A percentile compares a stretch with the other conserved stretches of the same genome.
These are phyloP conservation scores for Phytophthora uliginosa DNA, from an alignment of 352 stramenopile genomes.

Conservation along the genomic window DNA sequence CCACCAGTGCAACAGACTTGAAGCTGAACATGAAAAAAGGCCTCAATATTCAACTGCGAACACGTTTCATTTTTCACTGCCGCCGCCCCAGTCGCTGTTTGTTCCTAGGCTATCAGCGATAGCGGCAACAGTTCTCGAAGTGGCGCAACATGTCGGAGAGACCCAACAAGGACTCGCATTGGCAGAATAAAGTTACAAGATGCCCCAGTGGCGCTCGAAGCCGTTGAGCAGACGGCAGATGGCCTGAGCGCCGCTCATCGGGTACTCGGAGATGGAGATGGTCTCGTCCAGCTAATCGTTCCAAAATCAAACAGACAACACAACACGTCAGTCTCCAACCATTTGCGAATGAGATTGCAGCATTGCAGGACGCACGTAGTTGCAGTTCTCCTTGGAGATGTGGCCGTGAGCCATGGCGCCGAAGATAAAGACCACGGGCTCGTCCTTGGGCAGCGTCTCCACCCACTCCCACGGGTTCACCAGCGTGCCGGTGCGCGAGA, in stretches of 20 bases:
- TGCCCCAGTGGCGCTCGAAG: constrained; percentile 99
- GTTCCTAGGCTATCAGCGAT: constrained; percentile 15
- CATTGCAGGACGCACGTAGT: constrained; percentile 88
- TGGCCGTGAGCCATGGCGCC: constrained; percentile 98
- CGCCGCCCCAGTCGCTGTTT: constrained; percentile 6
- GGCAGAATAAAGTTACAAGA: constrained; percentile 91
- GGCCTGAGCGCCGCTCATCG: constrained; percentile 97
- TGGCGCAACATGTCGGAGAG: neutral
- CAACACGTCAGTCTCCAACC: constrained; percentile 15
- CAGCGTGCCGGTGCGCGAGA: constrained; percentile 94
- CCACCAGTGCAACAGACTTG: constrained; percentile 12
- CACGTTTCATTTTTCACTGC: constrained; percentile 20
- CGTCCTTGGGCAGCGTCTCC: constrained; percentile 90
- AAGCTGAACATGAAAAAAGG: neutral
- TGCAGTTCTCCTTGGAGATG: constrained; percentile 98
- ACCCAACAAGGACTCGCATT: neutral
- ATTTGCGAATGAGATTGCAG: neutral
- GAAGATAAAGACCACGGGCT: constrained; percentile 98
- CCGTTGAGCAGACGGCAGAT: constrained; percentile 97
- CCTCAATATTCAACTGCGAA: constrained; percentile 16
- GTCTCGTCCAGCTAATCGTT: constrained; percentile 93
- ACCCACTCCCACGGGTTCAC: constrained; percentile 97
- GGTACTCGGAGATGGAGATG: constrained; percentile 98
- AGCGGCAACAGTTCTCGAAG: neutral
- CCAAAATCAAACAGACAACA: constrained; percentile 17